Base-by-base conservation (phyloP, 108 stramenopile species). In the Conticribra guillardii region DNA sequence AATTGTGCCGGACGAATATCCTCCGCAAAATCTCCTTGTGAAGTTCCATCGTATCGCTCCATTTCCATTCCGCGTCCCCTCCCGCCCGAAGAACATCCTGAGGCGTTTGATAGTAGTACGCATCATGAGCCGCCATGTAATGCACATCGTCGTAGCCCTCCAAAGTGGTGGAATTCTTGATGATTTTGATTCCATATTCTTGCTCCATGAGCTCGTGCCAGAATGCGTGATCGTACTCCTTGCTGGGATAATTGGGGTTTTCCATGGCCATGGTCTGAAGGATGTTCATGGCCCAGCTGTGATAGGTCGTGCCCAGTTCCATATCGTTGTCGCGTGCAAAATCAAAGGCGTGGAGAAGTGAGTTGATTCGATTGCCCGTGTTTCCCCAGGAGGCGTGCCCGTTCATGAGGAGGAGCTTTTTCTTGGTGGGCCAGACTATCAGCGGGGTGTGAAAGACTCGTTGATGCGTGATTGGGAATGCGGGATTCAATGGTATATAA, bases 271-370 rank as follows among this genome's bases (percentile, higher is more conserved):
- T 53, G 37, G 55, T 24, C 23, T 59, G 58, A 21, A 74, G 48
- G 2, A 53, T 32, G 9, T 67, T 49, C 51, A 74, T 66, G 21
- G 64, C 65, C 74, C 74, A 74, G 15, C 65, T 60, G 19, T 74
- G 64, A 21, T 65, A 58, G 16, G 65, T 60, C 4, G 60, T 47
- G 19, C 74, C 74, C 28, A 74, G 27, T 2, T 74, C 56, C 26
- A 67, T 59, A 19, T 66, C 48, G 49, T 74, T 27, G 19, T 74
- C 63, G 27, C 74, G 65, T 31, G 74, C 74, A 44, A 59, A 74
- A 49, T 60, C 60, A 37, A 60, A 74, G 19, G 74, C 74, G 27
- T 74, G 74, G 0, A 74, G 28, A 8, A 74, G 29, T 11, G 65
- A 49, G 33, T 66, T 60, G 14, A 74, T 53, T 45, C 65, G 74